phyloP scores from a whole-genome alignment of 257 asterid species.

The Striga asiatica region DNA sequence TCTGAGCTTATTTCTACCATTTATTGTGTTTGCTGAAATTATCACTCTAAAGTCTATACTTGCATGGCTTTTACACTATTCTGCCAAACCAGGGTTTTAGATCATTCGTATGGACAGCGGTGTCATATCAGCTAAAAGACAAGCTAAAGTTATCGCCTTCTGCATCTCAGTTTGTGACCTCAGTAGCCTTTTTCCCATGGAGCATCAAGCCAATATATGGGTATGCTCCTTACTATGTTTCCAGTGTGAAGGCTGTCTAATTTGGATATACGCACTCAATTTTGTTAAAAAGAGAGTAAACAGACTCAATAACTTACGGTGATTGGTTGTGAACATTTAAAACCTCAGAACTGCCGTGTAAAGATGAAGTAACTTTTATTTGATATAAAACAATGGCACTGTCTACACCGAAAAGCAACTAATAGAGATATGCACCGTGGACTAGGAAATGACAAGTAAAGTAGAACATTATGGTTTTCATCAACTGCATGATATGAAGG shows the following conservation, averaged over 20 bases:
- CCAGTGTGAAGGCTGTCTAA: constrained; percentile 1
- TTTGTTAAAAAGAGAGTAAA: neutral
- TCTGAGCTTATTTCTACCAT: neutral
- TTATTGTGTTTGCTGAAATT: neutral
- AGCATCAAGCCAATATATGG: constrained; percentile 89
- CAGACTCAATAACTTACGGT: too few species aligned
- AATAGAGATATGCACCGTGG: neutral
- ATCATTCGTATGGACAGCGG: constrained; percentile 97
- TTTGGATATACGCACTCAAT: neutral
- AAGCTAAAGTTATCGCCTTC: constrained; percentile 79
- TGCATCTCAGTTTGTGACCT: constrained; percentile 85
- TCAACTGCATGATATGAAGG: too few species aligned
- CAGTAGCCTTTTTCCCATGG: constrained; percentile 90
- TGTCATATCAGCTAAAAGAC: constrained; percentile 91
- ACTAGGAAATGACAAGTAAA: neutral
- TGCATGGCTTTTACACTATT: constrained; percentile 14
- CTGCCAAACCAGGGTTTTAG: constrained; percentile 77
- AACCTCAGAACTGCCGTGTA: too few species aligned
- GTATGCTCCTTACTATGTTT: constrained; percentile 31
- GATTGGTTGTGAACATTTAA: too few species aligned
- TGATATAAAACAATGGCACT: neutral
- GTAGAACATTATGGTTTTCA: too few species aligned
- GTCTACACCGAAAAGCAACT: neutral
- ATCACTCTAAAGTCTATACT: constrained; percentile 7
- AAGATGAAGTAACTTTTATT: too few species aligned